Evolutionary conservation across 257 asterid genomes (phyloP), one percentile per base, ranked within the genome.

Genomic region (Coffea eugenioides): DNA sequence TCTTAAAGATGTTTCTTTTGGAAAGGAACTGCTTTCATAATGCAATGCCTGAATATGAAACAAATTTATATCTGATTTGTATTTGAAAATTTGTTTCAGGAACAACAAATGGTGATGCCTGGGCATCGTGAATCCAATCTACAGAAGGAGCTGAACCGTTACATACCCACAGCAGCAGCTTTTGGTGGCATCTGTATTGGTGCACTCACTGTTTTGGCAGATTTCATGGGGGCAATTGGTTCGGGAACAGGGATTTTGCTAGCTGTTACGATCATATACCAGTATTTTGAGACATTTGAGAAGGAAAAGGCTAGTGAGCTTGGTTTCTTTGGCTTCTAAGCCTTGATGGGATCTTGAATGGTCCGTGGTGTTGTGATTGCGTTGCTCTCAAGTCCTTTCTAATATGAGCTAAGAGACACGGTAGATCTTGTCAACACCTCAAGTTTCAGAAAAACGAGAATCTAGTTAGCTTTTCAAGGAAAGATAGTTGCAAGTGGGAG

Each of bases 101-200:
- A 94, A 75, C 98, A 94, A 92, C 98, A 94, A 92, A 92, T 94
- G 97, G 98, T 94, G 84, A 94, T 94, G 98, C 97, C 97, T 2
- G 98, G 98, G 61, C 97, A 94, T 54, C 81, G 98, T 77, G 98
- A 94, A 57, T 91, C 98, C 3, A 94, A 94, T 81, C 77, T 94
- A 74, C 92, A 94, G 84, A 94, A 92, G 85, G 97, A 94, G 87
- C 84, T 94, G 88, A 94, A 92, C 86, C 96, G 97, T 15, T 94
- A 92, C 88, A 94, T 94, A 34, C 97, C 98, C 49, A 94, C 98
- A 3, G 97, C 98, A 39, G 97, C 98, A 61, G 98, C 98, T 10
- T 94, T 94, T 59, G 98, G 98, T 10, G 98, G 98, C 66, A 83
- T 93, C 79, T 93, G 98, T 85, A 93, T 93, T n/a, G 98, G 98